Percentiles rank a stretch among this genome's conserved stretches.
Conservation (phyloP, 176 grass and related monocot genomes). For the Oryza rufipogon region DNA sequence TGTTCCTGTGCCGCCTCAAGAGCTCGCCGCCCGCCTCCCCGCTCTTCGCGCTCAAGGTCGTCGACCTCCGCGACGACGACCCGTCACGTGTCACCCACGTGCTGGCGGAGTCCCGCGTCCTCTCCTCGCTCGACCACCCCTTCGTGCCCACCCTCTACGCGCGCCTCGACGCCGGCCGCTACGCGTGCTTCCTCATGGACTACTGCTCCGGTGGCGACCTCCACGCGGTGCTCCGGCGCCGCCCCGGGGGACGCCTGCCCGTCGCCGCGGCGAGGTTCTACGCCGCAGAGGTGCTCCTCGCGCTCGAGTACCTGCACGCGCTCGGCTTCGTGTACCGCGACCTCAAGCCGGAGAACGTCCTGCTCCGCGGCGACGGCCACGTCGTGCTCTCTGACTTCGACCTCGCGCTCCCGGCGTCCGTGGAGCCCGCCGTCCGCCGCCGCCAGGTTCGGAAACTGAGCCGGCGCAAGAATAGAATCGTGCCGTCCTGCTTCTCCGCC, state of each 20-base stretch:
- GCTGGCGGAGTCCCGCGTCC: conserved; percentile 74
- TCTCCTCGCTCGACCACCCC: conserved; percentile 80
- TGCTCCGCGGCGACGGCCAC: conserved; percentile 79
- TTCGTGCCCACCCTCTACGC: conserved; percentile 92
- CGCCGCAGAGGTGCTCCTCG: conserved; percentile 79
- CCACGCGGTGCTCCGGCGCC: conserved; percentile 69
- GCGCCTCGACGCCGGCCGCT: conserved; percentile 76
- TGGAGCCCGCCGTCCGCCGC: conserved; percentile 65
- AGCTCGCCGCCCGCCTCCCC: conserved; percentile 47
- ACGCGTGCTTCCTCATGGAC: conserved; percentile 91
- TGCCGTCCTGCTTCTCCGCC: conserved; percentile 39
- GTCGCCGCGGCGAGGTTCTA: conserved; percentile 76
- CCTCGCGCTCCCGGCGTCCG: conserved; percentile 68
- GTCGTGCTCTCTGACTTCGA: conserved; percentile 94
- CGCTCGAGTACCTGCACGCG: conserved; percentile 92
- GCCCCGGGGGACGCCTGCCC: conserved; percentile 63
- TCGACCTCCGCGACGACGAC: conserved; percentile 69
- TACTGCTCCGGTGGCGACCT: conserved; percentile 89
- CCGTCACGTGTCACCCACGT: conserved; percentile 62
- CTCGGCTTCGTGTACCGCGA: conserved; percentile 93
- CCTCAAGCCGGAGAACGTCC: conserved; percentile 95
- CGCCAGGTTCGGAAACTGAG: conserved; percentile 43
- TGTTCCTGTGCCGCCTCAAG: conserved; percentile 87
- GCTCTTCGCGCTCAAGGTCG: conserved; percentile 84
- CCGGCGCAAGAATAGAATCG: conserved; percentile 18